Evolutionary conservation across 768 basidiomycete genomes (phyloP).

Genomic region (Dictyophora rubrovolvata): DNA sequence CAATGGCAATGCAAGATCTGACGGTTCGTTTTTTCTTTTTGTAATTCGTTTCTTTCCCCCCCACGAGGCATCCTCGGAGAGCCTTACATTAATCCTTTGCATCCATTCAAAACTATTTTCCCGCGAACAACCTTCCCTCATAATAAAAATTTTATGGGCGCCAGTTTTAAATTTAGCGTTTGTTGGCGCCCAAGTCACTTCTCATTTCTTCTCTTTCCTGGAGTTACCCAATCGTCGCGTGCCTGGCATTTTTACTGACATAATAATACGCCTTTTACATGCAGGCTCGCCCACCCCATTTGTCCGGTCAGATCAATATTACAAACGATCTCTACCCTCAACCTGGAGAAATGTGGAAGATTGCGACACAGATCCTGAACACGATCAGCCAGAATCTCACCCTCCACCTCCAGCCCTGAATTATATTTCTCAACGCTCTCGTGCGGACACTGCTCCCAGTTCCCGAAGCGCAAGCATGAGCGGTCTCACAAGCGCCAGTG

Average conservation of each 20-base stretch:
- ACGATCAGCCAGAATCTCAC: conserved; percentile 35
- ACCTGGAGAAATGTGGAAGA: conserved; percentile 16
- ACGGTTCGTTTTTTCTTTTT: not conserved
- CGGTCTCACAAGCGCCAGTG: conserved; percentile 37
- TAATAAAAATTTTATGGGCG: not conserved
- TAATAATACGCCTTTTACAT: conserved; percentile 38
- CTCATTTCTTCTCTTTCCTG: not conserved
- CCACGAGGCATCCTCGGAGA: not conserved
- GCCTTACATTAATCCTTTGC: not conserved
- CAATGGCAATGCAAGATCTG: not conserved
- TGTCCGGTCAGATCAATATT: conserved; percentile 45
- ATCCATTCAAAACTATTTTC: not conserved
- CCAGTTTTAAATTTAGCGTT: not conserved
- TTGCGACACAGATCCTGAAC: conserved; percentile 45
- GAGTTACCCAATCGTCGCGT: not conserved
- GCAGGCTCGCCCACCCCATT: conserved; percentile 53
- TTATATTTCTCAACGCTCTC: not conserved
- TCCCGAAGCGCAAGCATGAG: conserved; percentile 15
- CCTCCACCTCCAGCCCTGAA: not conserved
- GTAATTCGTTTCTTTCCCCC: not conserved
- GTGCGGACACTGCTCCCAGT: not conserved
- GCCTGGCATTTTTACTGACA: conserved; percentile 18
- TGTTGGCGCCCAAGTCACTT: not conserved
- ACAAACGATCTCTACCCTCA: conserved; percentile 8
- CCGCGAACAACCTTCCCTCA: not conserved